phyloP scores from a whole-genome alignment of 257 asterid genomes.

The Solanum pimpinellifolium region DNA sequence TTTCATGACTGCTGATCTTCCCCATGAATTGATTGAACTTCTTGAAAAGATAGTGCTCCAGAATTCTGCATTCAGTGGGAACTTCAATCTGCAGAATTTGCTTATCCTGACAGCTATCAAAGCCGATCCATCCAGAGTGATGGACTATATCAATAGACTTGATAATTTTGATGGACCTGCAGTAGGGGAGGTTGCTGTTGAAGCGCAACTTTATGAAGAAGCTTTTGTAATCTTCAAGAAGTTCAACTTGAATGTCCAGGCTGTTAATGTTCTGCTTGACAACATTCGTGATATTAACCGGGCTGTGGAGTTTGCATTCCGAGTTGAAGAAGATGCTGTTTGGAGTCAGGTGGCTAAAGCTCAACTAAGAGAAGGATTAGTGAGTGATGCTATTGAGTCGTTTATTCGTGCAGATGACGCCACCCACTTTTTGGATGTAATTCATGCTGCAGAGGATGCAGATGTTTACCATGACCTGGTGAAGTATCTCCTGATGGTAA shows the following conservation, averaged over 20 bases:
- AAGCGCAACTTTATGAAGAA: constrained; percentile 88
- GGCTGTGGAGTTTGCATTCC: constrained; percentile 95
- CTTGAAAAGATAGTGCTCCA: constrained; percentile 98
- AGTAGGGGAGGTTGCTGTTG: constrained; percentile 98
- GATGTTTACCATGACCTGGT: constrained; percentile 94
- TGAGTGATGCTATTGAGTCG: constrained; percentile 96
- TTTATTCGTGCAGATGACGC: constrained; percentile 96
- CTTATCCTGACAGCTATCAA: constrained; percentile 92
- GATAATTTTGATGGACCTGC: constrained; percentile 99
- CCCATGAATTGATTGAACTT: constrained; percentile 94
- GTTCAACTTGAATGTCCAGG: constrained; percentile 97
- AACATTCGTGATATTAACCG: constrained; percentile 86
- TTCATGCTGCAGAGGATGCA: constrained; percentile 74
- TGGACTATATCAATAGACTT: constrained; percentile 94
- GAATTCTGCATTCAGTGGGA: constrained; percentile 96
- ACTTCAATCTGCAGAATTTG: constrained; percentile 89
- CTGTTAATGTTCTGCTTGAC: constrained; percentile 85
- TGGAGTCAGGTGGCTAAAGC: constrained; percentile 99
- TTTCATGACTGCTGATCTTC: constrained; percentile 99
- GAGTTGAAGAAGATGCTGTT: constrained; percentile 97
- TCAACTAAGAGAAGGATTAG: constrained; percentile 94
- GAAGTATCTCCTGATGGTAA: constrained; percentile 91
- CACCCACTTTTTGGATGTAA: constrained; percentile 84
- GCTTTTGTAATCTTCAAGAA: constrained; percentile 95
- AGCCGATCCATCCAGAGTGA: constrained; percentile 95